Base-by-base conservation (phyloP, 176 grass and related monocot species). In the Musa schizocarpa region DNA sequence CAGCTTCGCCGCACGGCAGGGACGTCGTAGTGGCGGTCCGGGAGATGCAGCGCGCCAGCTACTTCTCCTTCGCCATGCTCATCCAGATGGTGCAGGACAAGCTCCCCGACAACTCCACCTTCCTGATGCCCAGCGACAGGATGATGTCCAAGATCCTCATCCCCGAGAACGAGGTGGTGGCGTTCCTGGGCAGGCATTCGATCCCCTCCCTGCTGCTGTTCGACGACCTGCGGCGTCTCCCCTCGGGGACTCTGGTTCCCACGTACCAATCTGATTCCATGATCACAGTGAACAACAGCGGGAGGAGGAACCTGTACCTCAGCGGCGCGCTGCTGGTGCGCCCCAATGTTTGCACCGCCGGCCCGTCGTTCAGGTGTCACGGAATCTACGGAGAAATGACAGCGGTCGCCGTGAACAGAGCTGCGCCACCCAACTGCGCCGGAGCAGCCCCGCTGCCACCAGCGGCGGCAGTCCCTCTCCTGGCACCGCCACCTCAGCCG, bases 41-140 rank as follows among this genome's bases (percentile, higher is more conserved):
- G 74, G 83, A 90, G 13, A 66, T 77, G 86, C 82, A 96, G 76
- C 57, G 9, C 13, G 83, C 77, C 0, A 51, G 86, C 26, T 89
- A 87, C 76, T 91, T 87, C 77, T 89, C 82, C 65, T 96, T 91
- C 9, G 14, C 72, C 58, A 89, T 91, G 86, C 84, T 83, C 50
- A 14, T 89, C 55, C 88, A 79, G 51, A 85, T 91, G 92, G 92
- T 91, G 55, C 68, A 78, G 43, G 58, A 80, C 65, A 84, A 83
- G 80, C 50, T 90, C 77, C 83, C 78, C 8, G 13, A 17, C 21
- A 90, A 88, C 78, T 88, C 72, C 19, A 90, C 88, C 25, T 88
- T 90, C 69, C 71, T 86, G 24, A 82, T 86, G 78, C 83, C 88
- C 20, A 90, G 54, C 17, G 85, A 90, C 52, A 83, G 71, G 54